phyloP scores from a whole-genome alignment of 2,329 filamentous ascomycete species.

The Pestalotiopsis sp. region DNA sequence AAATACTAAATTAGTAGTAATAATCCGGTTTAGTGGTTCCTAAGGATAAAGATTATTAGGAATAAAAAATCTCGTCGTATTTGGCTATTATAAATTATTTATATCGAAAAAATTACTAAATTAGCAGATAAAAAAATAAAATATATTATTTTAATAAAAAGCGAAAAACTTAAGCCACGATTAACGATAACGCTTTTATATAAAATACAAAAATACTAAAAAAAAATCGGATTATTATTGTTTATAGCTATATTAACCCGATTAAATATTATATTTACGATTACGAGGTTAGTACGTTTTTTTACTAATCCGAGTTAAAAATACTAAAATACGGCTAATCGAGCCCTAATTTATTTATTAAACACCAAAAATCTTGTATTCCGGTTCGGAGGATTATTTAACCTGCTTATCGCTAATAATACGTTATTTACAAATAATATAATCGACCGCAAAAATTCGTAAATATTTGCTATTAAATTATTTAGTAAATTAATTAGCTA shows the following conservation, averaged over 20 bases:
- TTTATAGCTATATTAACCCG: neutral
- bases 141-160: neutral
- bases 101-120: neutral
- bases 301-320: neutral
- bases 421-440: neutral
- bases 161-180: neutral
- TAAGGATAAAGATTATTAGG: neutral
- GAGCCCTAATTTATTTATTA: neutral
- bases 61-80: neutral
- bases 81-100: neutral
- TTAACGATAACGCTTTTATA: neutral
- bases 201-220: neutral
- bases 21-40: neutral
- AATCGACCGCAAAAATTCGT: neutral
- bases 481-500: neutral
- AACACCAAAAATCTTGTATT: neutral
- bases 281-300: neutral
- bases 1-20: neutral
- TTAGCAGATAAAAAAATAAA: neutral
- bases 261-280: neutral
- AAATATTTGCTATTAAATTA: neutral
- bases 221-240: neutral
- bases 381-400: neutral
- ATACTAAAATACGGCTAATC: neutral
- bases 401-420: neutral